These are phyloP conservation scores for Nannochloropsis salina DNA, from an alignment of 108 stramenopile genomes.

Conservation along the genomic window DNA sequence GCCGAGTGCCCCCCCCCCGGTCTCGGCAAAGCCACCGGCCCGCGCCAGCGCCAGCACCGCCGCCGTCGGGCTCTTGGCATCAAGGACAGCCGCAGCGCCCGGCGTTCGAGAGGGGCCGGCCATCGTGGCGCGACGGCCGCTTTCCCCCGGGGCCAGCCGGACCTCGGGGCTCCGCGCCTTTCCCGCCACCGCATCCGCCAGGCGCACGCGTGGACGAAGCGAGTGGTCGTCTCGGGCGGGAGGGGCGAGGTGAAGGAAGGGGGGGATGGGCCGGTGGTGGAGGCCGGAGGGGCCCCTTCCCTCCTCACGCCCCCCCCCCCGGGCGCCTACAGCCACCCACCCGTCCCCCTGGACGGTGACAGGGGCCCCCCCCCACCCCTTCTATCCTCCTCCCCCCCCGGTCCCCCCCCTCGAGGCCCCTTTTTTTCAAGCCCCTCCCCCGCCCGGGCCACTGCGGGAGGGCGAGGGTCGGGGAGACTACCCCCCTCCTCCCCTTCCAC, in stretches of 20 bases:
- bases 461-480: background rate
- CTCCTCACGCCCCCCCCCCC: background rate
- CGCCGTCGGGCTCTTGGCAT: background rate
- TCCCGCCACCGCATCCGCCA: no score
- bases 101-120: background rate
- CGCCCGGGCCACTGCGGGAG: background rate
- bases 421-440: no score
- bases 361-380: background rate
- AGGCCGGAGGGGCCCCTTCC: no score
- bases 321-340: no score
- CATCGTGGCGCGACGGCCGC: no score
- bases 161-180: no score
- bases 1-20: background rate
- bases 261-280: no score
- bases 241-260: no score
- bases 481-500: background rate
- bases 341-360: no score
- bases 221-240: no score
- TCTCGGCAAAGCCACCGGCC: background rate
- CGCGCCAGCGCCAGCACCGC: background rate
- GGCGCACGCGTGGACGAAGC: no score
- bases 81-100: background rate
- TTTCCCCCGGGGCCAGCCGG: no score
- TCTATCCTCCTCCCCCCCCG: background rate
- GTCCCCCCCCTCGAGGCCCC: background rate